A percentile compares a stretch with the other conserved stretches of the same genome.
Conservation (phyloP, 73 alveolate species). For the Paramecium pentaurelia region DNA sequence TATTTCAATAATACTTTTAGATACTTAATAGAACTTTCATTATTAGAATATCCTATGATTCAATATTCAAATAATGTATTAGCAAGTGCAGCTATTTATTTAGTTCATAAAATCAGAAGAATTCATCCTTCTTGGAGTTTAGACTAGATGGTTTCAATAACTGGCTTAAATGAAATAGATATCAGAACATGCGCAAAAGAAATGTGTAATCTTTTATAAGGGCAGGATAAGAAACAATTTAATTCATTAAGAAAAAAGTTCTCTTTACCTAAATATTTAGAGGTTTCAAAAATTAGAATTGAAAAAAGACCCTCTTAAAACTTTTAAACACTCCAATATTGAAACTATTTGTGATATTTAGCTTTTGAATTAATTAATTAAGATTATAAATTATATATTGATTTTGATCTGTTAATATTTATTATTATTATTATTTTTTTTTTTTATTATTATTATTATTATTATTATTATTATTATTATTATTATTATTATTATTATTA, state of each 20-base stretch:
- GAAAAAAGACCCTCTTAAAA: slow-evolving; percentile 1
- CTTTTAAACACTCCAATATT: background rate
- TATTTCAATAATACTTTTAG: background rate
- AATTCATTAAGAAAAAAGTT: slow-evolving; percentile 43
- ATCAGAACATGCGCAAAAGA: slow-evolving; percentile 54
- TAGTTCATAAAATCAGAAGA: slow-evolving; percentile 59
- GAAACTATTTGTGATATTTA: background rate
- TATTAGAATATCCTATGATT: slow-evolving; percentile 29
- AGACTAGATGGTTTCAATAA: slow-evolving; percentile 37
- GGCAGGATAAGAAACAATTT: slow-evolving; percentile 17
- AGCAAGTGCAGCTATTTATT: slow-evolving; percentile 58
- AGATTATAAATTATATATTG: background rate
- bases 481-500: too few species aligned
- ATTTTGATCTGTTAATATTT: background rate
- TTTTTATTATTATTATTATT: too few species aligned
- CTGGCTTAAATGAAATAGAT: slow-evolving; percentile 52
- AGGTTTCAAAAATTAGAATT: slow-evolving; percentile 52
- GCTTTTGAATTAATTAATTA: background rate
- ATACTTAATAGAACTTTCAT: slow-evolving; percentile 47
- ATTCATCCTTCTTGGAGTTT: slow-evolving; percentile 48
- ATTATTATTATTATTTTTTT: too few species aligned
- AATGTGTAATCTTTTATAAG: slow-evolving; percentile 37
- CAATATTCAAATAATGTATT: slow-evolving; percentile 21
- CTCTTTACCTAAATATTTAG: slow-evolving; percentile 41
- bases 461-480: too few species aligned